phyloP scores from a whole-genome alignment of 1,284 basidiomycete species.

The Wallemia ichthyophaga region DNA sequence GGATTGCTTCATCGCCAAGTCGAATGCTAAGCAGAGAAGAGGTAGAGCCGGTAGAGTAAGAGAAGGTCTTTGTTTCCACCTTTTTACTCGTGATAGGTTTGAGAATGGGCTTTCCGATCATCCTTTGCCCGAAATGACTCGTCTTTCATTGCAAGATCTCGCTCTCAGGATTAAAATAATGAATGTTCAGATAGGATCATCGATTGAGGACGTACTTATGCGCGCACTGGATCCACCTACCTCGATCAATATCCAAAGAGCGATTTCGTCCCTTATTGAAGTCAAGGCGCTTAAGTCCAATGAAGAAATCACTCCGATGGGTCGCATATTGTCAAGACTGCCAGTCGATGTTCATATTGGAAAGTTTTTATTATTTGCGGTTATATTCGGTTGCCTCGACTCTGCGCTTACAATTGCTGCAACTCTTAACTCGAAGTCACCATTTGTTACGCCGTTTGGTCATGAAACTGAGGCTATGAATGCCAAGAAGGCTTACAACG shows the following conservation, averaged over 20 bases:
- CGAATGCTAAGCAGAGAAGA: slow-evolving; percentile 13
- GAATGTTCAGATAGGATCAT: slow-evolving; percentile 55
- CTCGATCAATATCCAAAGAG: slow-evolving; percentile 62
- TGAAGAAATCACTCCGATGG: slow-evolving; percentile 89
- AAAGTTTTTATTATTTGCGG: slow-evolving; percentile 68
- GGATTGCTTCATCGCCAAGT: slow-evolving; percentile 55
- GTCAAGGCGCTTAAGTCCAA: slow-evolving; percentile 50
- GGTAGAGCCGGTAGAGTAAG: slow-evolving; percentile 42
- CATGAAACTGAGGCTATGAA: slow-evolving; percentile 59
- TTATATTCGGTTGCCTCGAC: slow-evolving; percentile 66
- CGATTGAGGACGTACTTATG: slow-evolving; percentile 68
- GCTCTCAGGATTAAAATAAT: slow-evolving; percentile 82
- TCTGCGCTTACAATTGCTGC: slow-evolving; percentile 88
- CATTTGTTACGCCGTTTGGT: slow-evolving; percentile 69
- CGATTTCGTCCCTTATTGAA: slow-evolving; percentile 69
- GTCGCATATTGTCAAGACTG: slow-evolving; percentile 60
- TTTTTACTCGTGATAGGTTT: slow-evolving; percentile 33
- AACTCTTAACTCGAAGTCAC: slow-evolving; percentile 69
- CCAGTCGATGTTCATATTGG: slow-evolving; percentile 91
- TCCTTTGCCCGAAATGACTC: slow-evolving; percentile 82
- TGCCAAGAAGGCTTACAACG: slow-evolving; percentile 50
- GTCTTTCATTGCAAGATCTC: slow-evolving; percentile 75
- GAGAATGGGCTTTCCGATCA: slow-evolving; percentile 46
- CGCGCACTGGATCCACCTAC: slow-evolving; percentile 72
- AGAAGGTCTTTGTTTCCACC: slow-evolving; percentile 70